These are phyloP conservation scores for Pistacia atlantica DNA, from an alignment of 345 rosid genomes.

Conservation along the genomic window DNA sequence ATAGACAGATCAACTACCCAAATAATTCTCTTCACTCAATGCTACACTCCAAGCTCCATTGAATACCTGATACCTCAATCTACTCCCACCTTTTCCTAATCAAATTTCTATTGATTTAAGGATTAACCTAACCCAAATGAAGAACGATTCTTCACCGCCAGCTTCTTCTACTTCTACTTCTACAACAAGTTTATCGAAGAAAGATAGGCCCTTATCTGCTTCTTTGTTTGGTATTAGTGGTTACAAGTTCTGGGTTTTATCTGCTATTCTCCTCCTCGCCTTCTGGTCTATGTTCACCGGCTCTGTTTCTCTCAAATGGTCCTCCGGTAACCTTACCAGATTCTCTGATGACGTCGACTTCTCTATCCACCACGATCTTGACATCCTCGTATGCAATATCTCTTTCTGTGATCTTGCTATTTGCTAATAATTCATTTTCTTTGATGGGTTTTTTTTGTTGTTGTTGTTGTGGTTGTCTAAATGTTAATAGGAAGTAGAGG, in stretches of 20 bases:
- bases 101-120: background rate
- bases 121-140: constrained; percentile 28
- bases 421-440: background rate
- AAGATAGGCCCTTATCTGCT: background rate
- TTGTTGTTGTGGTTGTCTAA: background rate
- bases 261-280: constrained; percentile 72
- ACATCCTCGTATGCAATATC: constrained; percentile 47
- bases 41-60: too few relatives aligned
- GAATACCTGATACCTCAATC: background rate
- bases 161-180: constrained; percentile 10
- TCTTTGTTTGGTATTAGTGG: constrained; percentile 26
- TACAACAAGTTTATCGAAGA: background rate
- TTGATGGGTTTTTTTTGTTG: background rate
- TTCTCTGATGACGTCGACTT: constrained; percentile 40
- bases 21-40: background rate
- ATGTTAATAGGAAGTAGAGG: constrained; percentile 61
- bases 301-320: constrained; percentile 76
- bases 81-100: background rate
- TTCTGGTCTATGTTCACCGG: constrained; percentile 87
- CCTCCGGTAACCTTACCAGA: constrained; percentile 40
- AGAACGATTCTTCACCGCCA: constrained; percentile 27
- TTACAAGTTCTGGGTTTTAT: constrained; percentile 70
- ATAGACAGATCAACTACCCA: constrained; percentile 3
- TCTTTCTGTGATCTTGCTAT: background rate
- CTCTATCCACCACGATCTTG: constrained; percentile 57